Conservation (phyloP, 2,329 filamentous ascomycete genomes). For the Aureobasidium sp. region DNA sequence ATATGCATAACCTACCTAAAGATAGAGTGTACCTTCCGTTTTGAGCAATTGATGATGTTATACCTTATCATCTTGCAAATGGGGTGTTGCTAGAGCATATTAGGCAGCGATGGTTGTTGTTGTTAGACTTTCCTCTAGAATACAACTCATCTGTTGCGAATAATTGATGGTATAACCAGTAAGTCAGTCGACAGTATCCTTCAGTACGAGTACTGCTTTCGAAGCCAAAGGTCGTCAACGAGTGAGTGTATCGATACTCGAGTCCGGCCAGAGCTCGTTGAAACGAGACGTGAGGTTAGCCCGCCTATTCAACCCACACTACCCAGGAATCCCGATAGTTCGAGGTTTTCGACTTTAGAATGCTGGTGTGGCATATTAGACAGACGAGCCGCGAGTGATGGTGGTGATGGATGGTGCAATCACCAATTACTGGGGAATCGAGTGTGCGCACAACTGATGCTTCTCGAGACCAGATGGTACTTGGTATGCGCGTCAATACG, state of each 20-base stretch:
- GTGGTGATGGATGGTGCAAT: slow-evolving; percentile 15
- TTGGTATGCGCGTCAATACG: no score
- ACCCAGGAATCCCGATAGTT: slow-evolving; percentile 35
- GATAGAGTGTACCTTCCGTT: neutral
- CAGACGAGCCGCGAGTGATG: slow-evolving; percentile 27
- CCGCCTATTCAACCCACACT: slow-evolving; percentile 44
- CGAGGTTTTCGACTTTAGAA: slow-evolving; percentile 56
- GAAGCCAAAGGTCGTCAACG: slow-evolving; percentile 40
- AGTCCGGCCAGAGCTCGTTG: slow-evolving; percentile 20
- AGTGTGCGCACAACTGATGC: no score
- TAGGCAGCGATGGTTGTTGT: neutral
- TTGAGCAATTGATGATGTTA: neutral
- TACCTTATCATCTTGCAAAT: neutral
- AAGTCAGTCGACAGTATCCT: slow-evolving; percentile 1
- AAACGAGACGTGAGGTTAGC: slow-evolving; percentile 28
- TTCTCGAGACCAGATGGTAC: no score
- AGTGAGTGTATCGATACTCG: no score
- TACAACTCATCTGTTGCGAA: no score
- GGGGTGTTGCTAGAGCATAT: neutral
- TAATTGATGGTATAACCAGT: slow-evolving; percentile 12
- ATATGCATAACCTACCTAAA: neutral
- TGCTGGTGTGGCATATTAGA: slow-evolving; percentile 52
- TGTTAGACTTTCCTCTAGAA: neutral
- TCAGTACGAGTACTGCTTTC: slow-evolving; percentile 21
- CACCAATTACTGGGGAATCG: no score